Base-by-base conservation (phyloP, 1,284 basidiomycete species). In the Amylostereum areolatum region DNA sequence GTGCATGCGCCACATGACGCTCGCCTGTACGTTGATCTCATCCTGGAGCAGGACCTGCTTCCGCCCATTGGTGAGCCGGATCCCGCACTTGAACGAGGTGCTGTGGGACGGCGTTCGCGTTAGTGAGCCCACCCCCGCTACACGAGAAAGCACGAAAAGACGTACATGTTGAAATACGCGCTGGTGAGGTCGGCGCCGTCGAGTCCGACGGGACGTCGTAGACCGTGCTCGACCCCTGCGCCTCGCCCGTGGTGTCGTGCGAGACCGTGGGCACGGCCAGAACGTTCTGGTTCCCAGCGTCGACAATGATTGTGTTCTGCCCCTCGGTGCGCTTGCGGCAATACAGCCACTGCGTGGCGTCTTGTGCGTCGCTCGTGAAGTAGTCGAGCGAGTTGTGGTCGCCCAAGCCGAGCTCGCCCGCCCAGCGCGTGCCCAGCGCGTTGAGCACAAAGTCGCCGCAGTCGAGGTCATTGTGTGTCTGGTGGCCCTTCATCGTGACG, bases 251-350 rank as follows among this genome's bases (percentile, higher is more conserved):
- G 2, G 78, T 69, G 30, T 71, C 83, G 59, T 79, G 80, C 42
- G 66, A 68, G 33, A 75, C 71, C 28, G 72, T 77, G 0, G 95
- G 92, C 11, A 77, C 75, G 30, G 86, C 88, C 33, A 64, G 64
- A 44, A 97, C 84, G 53, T 85, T 75, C 72, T 99, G 95, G 72
- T 99, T 98, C 43, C 69, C 63, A 55, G 76, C 68, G 66, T 82
- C 80, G 58, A 97, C 78, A 48, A 95, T 60, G 55, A 99, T 77
- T 2, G 92, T 94, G 77, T 99, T 99, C 74, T 99, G 97, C 10
- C 96, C 96, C 67, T 95, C 90, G 1, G 95, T 97, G 66, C 85
- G 81, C 78, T 96, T 98, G 65, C 95, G 84, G 78, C 97, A 99
- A 71, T 95, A 97, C 55, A 78, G 59, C 94, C 94, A 97, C 55